Conservation (phyloP, 2,329 filamentous ascomycete genomes). For the Pseudogymnoascus verrucosus region DNA sequence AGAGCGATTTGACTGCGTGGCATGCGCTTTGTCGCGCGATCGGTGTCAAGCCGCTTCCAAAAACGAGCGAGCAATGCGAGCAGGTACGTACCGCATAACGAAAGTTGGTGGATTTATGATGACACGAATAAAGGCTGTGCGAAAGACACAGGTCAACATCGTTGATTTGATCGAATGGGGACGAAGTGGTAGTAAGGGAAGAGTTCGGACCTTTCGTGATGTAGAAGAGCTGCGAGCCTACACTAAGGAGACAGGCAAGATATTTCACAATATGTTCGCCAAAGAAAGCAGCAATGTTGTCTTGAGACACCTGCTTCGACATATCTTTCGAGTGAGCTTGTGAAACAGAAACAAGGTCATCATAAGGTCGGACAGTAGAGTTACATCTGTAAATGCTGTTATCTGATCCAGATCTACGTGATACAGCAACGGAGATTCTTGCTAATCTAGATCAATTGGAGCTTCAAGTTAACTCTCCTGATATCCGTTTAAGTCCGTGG, state of each 20-base stretch:
- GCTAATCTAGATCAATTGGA: no score
- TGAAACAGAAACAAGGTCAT: not conserved
- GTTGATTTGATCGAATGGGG: constrained; percentile 21
- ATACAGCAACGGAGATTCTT: no score
- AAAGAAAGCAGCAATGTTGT: constrained; percentile 19
- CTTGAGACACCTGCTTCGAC: constrained; percentile 20
- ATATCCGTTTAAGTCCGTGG: no score
- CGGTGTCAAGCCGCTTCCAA: no score
- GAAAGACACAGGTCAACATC: not conserved
- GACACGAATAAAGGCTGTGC: no score
- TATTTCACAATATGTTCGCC: constrained; percentile 18
- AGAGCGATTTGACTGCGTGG: constrained; percentile 20
- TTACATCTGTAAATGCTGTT: no score
- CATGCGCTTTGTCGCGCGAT: constrained; percentile 17
- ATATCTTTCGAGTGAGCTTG: constrained; percentile 17
- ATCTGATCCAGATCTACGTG: no score
- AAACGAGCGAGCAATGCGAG: no score
- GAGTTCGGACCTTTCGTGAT: constrained; percentile 18
- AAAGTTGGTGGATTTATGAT: no score
- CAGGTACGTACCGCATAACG: no score
- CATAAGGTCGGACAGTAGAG: no score
- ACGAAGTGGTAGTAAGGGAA: constrained; percentile 18
- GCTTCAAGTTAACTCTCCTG: no score
- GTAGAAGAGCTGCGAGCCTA: constrained; percentile 17
- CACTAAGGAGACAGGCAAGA: constrained; percentile 18